Evolutionary conservation across 2,329 filamentous ascomycete genomes (phyloP).

Genomic region (Alternaria burnsii): DNA sequence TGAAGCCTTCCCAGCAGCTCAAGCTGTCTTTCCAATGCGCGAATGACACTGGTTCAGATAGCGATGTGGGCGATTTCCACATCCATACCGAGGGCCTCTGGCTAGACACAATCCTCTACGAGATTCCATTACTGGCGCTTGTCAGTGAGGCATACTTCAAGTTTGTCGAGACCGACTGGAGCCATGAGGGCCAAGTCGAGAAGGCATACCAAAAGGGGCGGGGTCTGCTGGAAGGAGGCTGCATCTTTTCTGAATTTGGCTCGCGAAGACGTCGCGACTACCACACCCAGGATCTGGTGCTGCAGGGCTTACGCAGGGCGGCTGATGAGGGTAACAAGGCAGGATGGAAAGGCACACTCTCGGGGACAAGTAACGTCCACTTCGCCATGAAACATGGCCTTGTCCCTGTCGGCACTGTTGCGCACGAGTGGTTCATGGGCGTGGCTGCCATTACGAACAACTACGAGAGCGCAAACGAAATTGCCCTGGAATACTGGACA

Average conservation of each 20-base stretch:
- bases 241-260: slow-evolving; percentile 92
- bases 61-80: slow-evolving; percentile 74
- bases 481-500: slow-evolving; percentile 87
- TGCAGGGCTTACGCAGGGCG: slow-evolving; percentile 83
- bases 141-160: slow-evolving; percentile 98
- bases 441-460: slow-evolving; percentile 89
- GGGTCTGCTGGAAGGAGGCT: slow-evolving; percentile 79
- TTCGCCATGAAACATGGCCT: slow-evolving; percentile 93
- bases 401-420: slow-evolving; percentile 84
- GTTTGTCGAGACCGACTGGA: slow-evolving; percentile 94
- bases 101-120: slow-evolving; percentile 96
- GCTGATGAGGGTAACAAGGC: slow-evolving; percentile 72
- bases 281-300: slow-evolving; percentile 90
- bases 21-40: slow-evolving; percentile 69
- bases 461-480: slow-evolving; percentile 84
- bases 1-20: slow-evolving; percentile 84
- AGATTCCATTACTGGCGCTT: slow-evolving; percentile 90
- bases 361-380: slow-evolving; percentile 95
- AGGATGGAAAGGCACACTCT: slow-evolving; percentile 75
- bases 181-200: slow-evolving; percentile 84
- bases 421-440: slow-evolving; percentile 99
- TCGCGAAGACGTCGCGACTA: slow-evolving; percentile 90
- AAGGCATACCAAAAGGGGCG: slow-evolving; percentile 84
- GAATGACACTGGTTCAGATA: slow-evolving; percentile 69
- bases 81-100: slow-evolving; percentile 83